Evolutionary conservation across 169 alveolate genomes (phyloP), one percentile per base, ranked within the genome.

Genomic region (Plasmodium knowlesi): DNA sequence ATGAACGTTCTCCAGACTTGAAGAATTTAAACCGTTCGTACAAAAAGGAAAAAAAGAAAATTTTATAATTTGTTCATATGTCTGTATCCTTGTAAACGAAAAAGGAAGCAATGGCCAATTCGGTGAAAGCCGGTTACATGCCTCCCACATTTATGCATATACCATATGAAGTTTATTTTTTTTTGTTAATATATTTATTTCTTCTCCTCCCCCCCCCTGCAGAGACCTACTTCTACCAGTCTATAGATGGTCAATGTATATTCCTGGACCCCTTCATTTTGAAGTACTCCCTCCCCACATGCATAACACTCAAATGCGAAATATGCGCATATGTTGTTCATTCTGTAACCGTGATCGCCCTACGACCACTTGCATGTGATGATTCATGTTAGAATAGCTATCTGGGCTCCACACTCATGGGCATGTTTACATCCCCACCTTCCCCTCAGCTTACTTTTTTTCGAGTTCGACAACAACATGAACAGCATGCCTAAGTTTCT

Each of bases 161-260:
- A 14, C 43, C 43, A 61, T 57, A 19, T 30, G 41, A 43, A 72
- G 2, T 41, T 43, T 72, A 46, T 84, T 67, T 10, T 1, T 10
- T 1, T 46, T 12, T 46, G 57, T 46, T 46, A 46, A 12, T 46
- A 0, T 61, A 16, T 16, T 57, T 57, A 1, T 57, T 57, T 57
- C n/a, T 22, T 19, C 73, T 22, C 32, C 1, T 32, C 74, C 74
- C 14, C 74, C 74, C 74, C 74, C 32, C 32, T 12, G 32, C 34
- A 88, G 94, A 88, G 81, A 78, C 71, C 39, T 88, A 88, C 43
- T 88, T 88, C 54, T 88, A 88, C 71, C 94, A 88, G 34, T 78
- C 89, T 28, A 79, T 88, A 19, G 94, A 88, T 43, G 94, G 94
- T 0, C 94, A 88, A 39, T 88, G 94, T 10, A 88, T 88, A 54